A percentile compares a stretch with the other conserved stretches of the same genome.
Evolutionary conservation across 768 basidiomycete genomes (phyloP).

Genomic region (Postia placenta): DNA sequence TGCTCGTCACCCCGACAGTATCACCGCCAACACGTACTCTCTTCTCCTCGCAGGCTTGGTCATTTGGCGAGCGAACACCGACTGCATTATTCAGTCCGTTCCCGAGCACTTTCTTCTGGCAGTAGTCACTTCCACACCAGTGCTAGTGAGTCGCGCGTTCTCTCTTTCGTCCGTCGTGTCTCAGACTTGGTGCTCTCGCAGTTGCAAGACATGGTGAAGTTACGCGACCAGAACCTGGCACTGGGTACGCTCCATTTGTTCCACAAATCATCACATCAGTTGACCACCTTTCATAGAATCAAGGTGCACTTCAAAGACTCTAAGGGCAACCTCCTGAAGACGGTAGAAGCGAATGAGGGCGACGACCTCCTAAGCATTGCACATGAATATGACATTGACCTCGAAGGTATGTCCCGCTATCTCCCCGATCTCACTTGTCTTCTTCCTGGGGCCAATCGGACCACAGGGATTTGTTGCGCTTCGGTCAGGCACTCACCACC

Average conservation of each 20-base stretch:
- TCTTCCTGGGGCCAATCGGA: background rate
- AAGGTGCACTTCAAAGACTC: slow-evolving; percentile 88
- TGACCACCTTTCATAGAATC: slow-evolving; percentile 44
- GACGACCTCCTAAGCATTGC: slow-evolving; percentile 89
- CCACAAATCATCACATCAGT: background rate
- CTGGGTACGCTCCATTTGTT: slow-evolving; percentile 44
- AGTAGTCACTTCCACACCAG: background rate
- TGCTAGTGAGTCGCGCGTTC: background rate
- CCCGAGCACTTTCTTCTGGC: background rate
- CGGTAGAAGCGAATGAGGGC: slow-evolving; percentile 88
- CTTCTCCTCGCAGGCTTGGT: too few relatives aligned
- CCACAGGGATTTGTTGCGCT: background rate
- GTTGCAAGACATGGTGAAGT: slow-evolving; percentile 42
- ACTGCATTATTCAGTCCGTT: too few relatives aligned
- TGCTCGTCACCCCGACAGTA: too few relatives aligned
- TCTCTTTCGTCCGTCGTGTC: background rate
- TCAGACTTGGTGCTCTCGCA: slow-evolving; percentile 1
- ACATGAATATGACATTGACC: slow-evolving; percentile 92
- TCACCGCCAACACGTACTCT: too few relatives aligned
- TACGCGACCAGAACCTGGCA: slow-evolving; percentile 59
- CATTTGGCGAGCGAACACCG: too few relatives aligned
- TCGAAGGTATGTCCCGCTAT: slow-evolving; percentile 66
- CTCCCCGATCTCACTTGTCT: background rate
- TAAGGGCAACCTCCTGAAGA: slow-evolving; percentile 78
- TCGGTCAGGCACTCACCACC: background rate